These are phyloP conservation scores for Phellinidium pouzarii DNA, from an alignment of 1,284 basidiomycete genomes.

Conservation along the genomic window DNA sequence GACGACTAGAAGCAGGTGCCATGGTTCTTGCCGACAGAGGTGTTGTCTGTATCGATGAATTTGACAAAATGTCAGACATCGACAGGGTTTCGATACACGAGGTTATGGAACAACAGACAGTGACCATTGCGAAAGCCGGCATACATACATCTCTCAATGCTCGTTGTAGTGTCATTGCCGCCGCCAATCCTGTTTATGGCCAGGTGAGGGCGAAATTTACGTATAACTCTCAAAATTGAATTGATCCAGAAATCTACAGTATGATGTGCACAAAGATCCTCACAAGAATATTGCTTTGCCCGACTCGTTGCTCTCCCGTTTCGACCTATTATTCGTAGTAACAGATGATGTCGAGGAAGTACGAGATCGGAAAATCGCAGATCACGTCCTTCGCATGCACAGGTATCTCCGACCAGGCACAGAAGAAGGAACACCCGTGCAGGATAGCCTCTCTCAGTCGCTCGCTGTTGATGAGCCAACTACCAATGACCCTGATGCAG, in stretches of 20 bases:
- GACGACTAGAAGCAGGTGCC: constrained; percentile 94
- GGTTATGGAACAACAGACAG: constrained; percentile 99
- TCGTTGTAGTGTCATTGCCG: constrained; percentile 94
- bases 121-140: constrained; percentile 98
- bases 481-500: constrained; percentile 47
- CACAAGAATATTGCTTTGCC: constrained; percentile 98
- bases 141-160: constrained; percentile 99
- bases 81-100: constrained; percentile 99
- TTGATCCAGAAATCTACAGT: constrained; percentile 47
- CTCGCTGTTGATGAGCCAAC: constrained; percentile 77
- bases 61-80: constrained; percentile 99
- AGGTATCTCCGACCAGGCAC: constrained; percentile 94
- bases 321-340: constrained; percentile 96
- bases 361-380: constrained; percentile 90
- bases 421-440: constrained; percentile 87
- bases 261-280: constrained; percentile 99
- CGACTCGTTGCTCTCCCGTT: constrained; percentile 97
- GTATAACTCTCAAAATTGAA: not conserved
- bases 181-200: constrained; percentile 98
- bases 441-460: constrained; percentile 85
- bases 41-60: constrained; percentile 99
- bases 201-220: constrained; percentile 51
- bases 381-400: constrained; percentile 97
- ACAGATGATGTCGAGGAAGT: constrained; percentile 97
- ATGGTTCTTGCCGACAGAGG: constrained; percentile 99